These are phyloP conservation scores for Setaria italica DNA, from an alignment of 202 grass and related monocot genomes.

Conservation along the genomic window DNA sequence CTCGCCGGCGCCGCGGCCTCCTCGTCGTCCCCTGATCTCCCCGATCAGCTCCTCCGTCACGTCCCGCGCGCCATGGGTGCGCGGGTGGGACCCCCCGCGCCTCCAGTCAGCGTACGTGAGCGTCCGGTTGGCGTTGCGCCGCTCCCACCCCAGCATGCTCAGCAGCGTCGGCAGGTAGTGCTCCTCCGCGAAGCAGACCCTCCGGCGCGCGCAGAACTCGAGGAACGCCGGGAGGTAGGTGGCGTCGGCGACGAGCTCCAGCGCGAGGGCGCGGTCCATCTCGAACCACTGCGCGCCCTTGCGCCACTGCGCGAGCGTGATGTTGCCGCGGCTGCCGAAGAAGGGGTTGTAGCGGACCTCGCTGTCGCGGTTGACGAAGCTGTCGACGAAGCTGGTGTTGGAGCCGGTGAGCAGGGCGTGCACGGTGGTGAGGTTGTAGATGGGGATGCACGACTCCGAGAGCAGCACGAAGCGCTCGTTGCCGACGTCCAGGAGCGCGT, in stretches of 20 bases:
- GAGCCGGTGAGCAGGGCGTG: constrained; percentile 57
- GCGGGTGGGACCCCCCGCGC: constrained; percentile 23
- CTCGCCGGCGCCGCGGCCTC: background rate
- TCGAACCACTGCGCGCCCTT: constrained; percentile 73
- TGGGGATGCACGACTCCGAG: background rate
- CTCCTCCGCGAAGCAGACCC: constrained; percentile 56
- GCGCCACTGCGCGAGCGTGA: constrained; percentile 60
- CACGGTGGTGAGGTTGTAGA: constrained; percentile 55
- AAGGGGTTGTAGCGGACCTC: background rate
- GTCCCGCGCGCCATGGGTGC: constrained; percentile 6
- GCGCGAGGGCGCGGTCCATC: constrained; percentile 59
- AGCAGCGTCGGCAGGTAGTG: constrained; percentile 73
- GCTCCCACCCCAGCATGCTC: constrained; percentile 30
- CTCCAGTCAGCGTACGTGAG: constrained; percentile 1
- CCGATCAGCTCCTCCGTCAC: constrained; percentile 51
- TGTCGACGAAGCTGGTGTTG: constrained; percentile 58
- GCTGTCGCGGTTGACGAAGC: constrained; percentile 28
- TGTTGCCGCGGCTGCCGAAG: constrained; percentile 32
- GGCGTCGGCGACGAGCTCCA: constrained; percentile 62
- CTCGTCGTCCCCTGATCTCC: constrained; percentile 54
- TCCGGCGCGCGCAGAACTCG: constrained; percentile 32
- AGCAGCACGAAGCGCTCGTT: background rate
- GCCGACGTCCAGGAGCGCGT: background rate
- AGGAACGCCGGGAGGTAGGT: constrained; percentile 58
- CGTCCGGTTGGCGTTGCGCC: constrained; percentile 21